These are phyloP conservation scores for Peronospora tabacina DNA, from an alignment of 352 stramenopile species.

Conservation along the genomic window DNA sequence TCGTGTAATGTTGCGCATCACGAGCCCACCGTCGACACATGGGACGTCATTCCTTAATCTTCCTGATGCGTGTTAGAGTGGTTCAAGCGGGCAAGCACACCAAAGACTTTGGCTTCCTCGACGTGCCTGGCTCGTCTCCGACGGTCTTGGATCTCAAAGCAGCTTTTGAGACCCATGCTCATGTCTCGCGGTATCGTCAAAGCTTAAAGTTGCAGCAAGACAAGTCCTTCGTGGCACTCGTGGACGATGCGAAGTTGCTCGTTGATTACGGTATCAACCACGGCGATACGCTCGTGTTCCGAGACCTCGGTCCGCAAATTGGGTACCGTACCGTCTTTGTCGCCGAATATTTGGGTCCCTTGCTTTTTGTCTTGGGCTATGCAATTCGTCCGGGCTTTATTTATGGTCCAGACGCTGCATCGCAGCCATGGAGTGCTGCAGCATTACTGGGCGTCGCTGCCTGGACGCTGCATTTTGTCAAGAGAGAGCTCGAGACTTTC, in stretches of 20 bases:
- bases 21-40: neutral
- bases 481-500: conserved; percentile 82
- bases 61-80: conserved; percentile 56
- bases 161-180: conserved; percentile 42
- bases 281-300: conserved; percentile 50
- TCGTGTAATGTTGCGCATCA: no score
- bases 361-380: conserved; percentile 82
- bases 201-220: conserved; percentile 46
- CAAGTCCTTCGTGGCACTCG: conserved; percentile 31
- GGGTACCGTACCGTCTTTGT: conserved; percentile 86
- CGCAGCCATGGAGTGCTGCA: conserved; percentile 34
- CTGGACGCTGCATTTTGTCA: conserved; percentile 83
- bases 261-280: conserved; percentile 49
- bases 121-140: conserved; percentile 26
- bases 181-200: conserved; percentile 52
- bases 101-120: conserved; percentile 49
- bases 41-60: conserved; percentile 12
- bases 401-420: conserved; percentile 45
- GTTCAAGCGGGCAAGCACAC: conserved; percentile 40
- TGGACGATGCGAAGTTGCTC: conserved; percentile 52
- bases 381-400: conserved; percentile 56
- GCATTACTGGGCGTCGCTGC: conserved; percentile 46
- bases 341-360: conserved; percentile 75
- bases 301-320: conserved; percentile 82
- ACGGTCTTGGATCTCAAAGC: conserved; percentile 50